Conservation (phyloP, 2,329 filamentous ascomycete species). For the Fusarium keratoplasticum region DNA sequence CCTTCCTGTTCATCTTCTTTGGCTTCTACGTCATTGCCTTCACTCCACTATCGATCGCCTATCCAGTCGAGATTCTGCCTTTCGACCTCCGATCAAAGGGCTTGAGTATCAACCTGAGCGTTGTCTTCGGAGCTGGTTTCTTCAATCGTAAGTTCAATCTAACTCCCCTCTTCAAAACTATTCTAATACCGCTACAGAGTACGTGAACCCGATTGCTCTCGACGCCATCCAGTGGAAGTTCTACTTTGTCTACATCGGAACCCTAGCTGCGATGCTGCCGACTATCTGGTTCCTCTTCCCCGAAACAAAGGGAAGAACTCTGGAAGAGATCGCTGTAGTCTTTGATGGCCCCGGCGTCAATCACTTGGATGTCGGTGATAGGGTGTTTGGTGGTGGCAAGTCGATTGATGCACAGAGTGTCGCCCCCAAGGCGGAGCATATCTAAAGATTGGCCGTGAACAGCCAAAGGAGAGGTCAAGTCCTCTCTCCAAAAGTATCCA, state of each 20-base stretch:
- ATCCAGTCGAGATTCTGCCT: conserved; percentile 29
- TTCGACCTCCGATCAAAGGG: conserved; percentile 23
- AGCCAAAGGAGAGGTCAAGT: not conserved
- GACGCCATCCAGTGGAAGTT: conserved; percentile 26
- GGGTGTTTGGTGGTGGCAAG: conserved; percentile 3
- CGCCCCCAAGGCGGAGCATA: not conserved
- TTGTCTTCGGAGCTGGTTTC: conserved; percentile 16
- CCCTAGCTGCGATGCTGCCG: not conserved
- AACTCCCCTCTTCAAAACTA: accelerated
- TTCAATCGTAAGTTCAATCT: conserved; percentile 8
- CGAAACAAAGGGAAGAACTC: conserved; percentile 25
- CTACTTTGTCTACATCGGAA: conserved; percentile 28
- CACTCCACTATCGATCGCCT: conserved; percentile 9
- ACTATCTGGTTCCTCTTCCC: conserved; percentile 30
- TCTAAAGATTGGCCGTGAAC: not conserved
- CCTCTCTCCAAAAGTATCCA: not conserved
- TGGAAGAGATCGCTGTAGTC: conserved; percentile 27
- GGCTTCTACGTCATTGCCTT: conserved; percentile 33
- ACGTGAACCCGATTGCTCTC: conserved; percentile 31
- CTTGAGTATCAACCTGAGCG: conserved; percentile 20
- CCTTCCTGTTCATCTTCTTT: conserved; percentile 26
- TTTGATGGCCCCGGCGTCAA: conserved; percentile 15
- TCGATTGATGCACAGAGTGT: conserved; percentile 12
- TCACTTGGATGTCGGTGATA: not conserved
- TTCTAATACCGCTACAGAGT: not conserved